A percentile compares a stretch with the other conserved stretches of the same genome.
Evolutionary conservation across 2,329 filamentous ascomycete species (phyloP).

Genomic region (Pyrenochaeta sp.): DNA sequence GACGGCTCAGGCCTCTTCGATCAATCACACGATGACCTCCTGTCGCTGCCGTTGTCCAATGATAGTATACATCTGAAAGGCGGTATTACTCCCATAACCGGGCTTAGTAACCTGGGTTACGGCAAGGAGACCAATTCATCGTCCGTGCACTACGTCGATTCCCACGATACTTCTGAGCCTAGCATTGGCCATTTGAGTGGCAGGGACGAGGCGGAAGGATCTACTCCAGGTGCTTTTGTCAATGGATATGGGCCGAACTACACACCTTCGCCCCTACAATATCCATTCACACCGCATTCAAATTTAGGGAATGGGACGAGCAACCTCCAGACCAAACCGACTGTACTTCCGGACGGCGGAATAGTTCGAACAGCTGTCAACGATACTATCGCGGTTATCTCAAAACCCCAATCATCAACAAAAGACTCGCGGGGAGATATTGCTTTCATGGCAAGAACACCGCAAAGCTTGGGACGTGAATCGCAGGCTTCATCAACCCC

Average conservation of each 20-base stretch:
- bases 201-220: slow-evolving; percentile 42
- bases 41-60: slow-evolving; percentile 45
- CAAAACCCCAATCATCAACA: slow-evolving; percentile 15
- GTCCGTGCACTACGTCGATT: slow-evolving; percentile 50
- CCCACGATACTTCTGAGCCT: slow-evolving; percentile 47
- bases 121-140: slow-evolving; percentile 50
- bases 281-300: slow-evolving; percentile 35
- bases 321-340: slow-evolving; percentile 13
- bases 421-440: slow-evolving; percentile 23
- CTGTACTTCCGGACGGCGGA: slow-evolving; percentile 20
- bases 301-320: slow-evolving; percentile 23
- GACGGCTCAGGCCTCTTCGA: slow-evolving; percentile 48
- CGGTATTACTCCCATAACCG: slow-evolving; percentile 39
- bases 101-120: slow-evolving; percentile 49
- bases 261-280: slow-evolving; percentile 40
- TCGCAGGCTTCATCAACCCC: slow-evolving; percentile 44
- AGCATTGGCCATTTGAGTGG: slow-evolving; percentile 43
- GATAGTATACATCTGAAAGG: slow-evolving; percentile 46
- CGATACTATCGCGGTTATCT: slow-evolving; percentile 11
- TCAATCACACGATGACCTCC: slow-evolving; percentile 39
- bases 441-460: slow-evolving; percentile 32
- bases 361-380: slow-evolving; percentile 17
- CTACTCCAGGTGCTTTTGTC: slow-evolving; percentile 39
- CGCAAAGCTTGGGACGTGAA: slow-evolving; percentile 30
- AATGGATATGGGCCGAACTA: slow-evolving; percentile 39